phyloP scores from a whole-genome alignment of 1,139 yeast species.

The Saccharomycopsis hybrid region DNA sequence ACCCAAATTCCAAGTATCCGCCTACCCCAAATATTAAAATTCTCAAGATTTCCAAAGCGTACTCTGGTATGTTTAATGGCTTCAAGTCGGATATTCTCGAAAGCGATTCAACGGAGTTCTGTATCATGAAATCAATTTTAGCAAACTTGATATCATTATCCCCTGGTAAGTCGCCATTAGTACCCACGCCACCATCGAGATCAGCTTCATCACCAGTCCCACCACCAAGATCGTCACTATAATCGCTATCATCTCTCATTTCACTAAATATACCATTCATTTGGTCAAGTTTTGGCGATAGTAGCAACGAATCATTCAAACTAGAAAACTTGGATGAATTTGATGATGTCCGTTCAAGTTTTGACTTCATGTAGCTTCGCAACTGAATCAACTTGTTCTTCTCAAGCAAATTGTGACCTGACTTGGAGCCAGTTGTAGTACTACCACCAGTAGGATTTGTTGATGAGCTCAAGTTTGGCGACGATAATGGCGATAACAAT shows the following conservation, averaged over 20 bases:
- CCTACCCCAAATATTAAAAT: constrained; percentile 67
- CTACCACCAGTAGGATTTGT: constrained; percentile 1
- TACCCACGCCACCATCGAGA: constrained; percentile 15
- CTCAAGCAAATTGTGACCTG: constrained; percentile 26
- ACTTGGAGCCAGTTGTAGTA: neutral
- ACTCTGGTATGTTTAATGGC: constrained; percentile 56
- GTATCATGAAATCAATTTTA: constrained; percentile 57
- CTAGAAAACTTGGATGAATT: constrained; percentile 17
- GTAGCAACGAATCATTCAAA: constrained; percentile 17
- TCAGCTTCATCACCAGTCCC: constrained; percentile 16
- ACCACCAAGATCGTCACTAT: constrained; percentile 16
- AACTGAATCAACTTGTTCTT: constrained; percentile 38
- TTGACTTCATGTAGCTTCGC: constrained; percentile 37
- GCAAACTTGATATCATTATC: constrained; percentile 36
- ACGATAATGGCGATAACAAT: constrained; percentile 20
- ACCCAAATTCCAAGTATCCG: constrained; percentile 64
- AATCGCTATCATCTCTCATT: constrained; percentile 7
- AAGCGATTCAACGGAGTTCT: constrained; percentile 71
- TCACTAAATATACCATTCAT: constrained; percentile 17
- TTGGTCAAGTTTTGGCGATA: constrained; percentile 20
- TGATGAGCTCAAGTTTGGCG: neutral
- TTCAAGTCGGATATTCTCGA: constrained; percentile 73
- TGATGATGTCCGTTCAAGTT: constrained; percentile 22
- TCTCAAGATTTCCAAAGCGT: constrained; percentile 62
- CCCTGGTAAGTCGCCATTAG: constrained; percentile 28